These are phyloP conservation scores for Nephelium lappaceum DNA, from an alignment of 345 rosid genomes.

Conservation along the genomic window DNA sequence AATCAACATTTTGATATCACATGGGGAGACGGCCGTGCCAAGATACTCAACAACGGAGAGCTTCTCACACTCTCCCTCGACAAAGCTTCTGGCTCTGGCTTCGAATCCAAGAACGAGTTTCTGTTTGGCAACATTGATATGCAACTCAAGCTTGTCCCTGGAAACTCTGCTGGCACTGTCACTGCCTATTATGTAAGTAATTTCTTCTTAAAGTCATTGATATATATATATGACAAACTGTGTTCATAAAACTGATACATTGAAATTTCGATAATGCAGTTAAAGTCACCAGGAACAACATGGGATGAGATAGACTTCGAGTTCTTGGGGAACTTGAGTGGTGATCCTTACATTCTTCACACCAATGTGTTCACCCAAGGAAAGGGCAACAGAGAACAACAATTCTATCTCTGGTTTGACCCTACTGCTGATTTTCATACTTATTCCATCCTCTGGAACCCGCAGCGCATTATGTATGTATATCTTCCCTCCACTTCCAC, in stretches of 20 bases:
- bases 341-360: constrained; percentile 73
- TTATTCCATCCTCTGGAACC: constrained; percentile 79
- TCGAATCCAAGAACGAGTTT: constrained; percentile 58
- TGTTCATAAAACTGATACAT: too few relatives aligned
- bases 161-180: constrained; percentile 86
- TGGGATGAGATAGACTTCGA: constrained; percentile 86
- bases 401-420: constrained; percentile 80
- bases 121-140: constrained; percentile 68
- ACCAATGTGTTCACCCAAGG: constrained; percentile 74
- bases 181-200: constrained; percentile 64
- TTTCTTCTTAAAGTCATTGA: too few relatives aligned
- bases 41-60: too few relatives aligned
- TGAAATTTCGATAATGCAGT: constrained; percentile 17
- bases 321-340: constrained; percentile 71
- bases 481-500: background rate
- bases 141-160: constrained; percentile 74
- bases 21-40: constrained; percentile 37
- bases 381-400: constrained; percentile 75
- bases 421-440: constrained; percentile 79
- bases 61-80: constrained; percentile 59
- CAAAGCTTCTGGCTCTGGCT: constrained; percentile 71
- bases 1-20: constrained; percentile 52
- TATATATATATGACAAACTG: too few relatives aligned
- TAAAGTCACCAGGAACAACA: constrained; percentile 28
- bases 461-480: constrained; percentile 58